Base-by-base conservation (phyloP, 768 basidiomycete species). In the Paxillus involutus region DNA sequence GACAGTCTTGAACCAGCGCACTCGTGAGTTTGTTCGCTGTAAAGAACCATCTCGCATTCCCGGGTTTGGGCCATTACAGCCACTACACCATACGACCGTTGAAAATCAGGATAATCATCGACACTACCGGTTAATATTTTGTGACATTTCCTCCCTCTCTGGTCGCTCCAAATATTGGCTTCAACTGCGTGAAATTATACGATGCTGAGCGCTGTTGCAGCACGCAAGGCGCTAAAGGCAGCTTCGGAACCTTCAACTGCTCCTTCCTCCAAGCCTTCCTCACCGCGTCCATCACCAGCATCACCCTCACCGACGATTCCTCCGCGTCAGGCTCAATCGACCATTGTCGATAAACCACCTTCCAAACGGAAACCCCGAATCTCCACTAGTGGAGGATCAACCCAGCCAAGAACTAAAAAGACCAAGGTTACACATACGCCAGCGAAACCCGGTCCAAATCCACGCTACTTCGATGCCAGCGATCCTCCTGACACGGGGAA, bases 1-100 rank as follows among this genome's bases (percentile, higher is more conserved):
- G 86, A 84, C 84, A 80, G 88, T 80, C 87, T 91, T 87, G 89
- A 91, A 90, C 86, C 85, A 88, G 89, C 89, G 89, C 89, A 83
- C 89, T 80, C 71, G 75, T 78, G 81, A 74, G 71, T 71, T 62
- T 70, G 42, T 59, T 70, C 81, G 87, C 83, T 81, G 88, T 74
- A 73, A 21, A 56, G 71, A 71, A 72, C 79, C 81, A 79, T 81
- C 78, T 75, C 84, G 76, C 88, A 91, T 90, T 85, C 89, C 89
- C 83, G 77, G 77, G 63, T 87, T 77, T 73, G 81, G 86, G 86
- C 88, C 89, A 63, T 71, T 81, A 91, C 89, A 91, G 80, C 89
- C 88, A 75, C 82, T 90, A 59, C 63, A 68, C 88, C 80, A 89
- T 61, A 55, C 58, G 60, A 48, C 62, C 41, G 60, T 56, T 51